Percentiles rank a stretch among this genome's conserved stretches.
Evolutionary conservation across 139 green algal species (phyloP).

Genomic region (Spirogloea muscicola): DNA sequence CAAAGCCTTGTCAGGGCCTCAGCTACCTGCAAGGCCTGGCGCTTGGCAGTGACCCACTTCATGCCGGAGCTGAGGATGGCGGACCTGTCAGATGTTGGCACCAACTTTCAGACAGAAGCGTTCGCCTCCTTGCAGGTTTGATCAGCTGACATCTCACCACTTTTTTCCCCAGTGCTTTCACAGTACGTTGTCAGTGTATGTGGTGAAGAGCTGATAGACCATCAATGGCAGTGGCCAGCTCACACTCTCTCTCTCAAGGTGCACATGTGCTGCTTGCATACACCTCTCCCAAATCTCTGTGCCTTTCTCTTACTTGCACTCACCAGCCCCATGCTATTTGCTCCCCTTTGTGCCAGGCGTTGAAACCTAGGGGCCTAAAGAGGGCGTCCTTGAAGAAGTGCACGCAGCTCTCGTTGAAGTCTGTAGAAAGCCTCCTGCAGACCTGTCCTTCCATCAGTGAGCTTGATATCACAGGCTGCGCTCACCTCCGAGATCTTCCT

Average conservation of each 20-base stretch:
- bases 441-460: not conserved
- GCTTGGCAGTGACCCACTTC: not conserved
- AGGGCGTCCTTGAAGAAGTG: not conserved
- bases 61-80: not conserved
- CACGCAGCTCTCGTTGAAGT: not conserved
- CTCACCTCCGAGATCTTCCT: not conserved
- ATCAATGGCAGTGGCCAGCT: no score
- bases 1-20: not conserved
- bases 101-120: not conserved
- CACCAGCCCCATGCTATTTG: no score
- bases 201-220: no score
- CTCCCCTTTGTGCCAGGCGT: not conserved
- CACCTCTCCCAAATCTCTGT: no score
- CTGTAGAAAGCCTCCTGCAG: not conserved
- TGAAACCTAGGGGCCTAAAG: not conserved
- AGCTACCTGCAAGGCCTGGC: not conserved
- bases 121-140: not conserved
- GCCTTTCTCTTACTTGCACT: no score
- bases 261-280: no score
- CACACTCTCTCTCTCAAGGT: no score
- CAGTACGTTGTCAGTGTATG: no score
- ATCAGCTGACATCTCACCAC: no score
- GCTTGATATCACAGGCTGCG: not conserved
- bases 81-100: not conserved
- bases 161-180: no score